Base-by-base conservation (phyloP, 2,329 filamentous ascomycete species). In the Nemania bipapillata region DNA sequence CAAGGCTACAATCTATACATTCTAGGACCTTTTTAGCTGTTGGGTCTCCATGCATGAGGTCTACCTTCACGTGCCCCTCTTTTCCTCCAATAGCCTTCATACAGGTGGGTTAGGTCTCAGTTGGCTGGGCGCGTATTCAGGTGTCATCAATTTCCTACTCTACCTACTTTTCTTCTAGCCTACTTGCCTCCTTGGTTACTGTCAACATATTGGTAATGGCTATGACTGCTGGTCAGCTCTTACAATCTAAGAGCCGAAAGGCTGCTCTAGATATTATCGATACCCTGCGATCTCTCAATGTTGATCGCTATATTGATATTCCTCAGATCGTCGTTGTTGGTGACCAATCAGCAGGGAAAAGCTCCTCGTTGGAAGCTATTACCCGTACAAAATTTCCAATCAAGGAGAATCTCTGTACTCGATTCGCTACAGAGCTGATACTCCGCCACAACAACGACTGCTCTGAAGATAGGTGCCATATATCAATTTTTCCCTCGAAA, bases 301-400 rank as follows among this genome's bases (percentile, higher is more conserved):
- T 64, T 3, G 22, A 35, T 30, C 20, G 50, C 3, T 20, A 20
- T 35, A 49, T 66, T 1, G 15, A 55, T 24, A 32, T 66, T 1
- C 65, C 65, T 3, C 53, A 67, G 22, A 67, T 68, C 5, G 30
- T 68, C 12, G 65, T 64, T 6, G 17, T 26, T 9, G 60, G 65
- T 2, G 61, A 68, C 24, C 65, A 64, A 24, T 65, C 57, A 1
- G 66, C 58, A 1, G 65, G 65, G 15, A 64, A 68, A n/a, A 64
- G 62, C 7, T 69, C 58, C 6, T 52, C 65, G 4, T 15, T 66
- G 3, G 62, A 69, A 49, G 62, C 45, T 15, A 53, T 65, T 12
- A 53, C 56, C 15, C 53, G 47, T 4, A 9, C 58, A 1, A 4
- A 5, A 1, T 63, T 67, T 22, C 65, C 58, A 4, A 24, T n/a